Conservation (phyloP, 768 basidiomycete species). For the Kwoniella newhampshirensis region DNA sequence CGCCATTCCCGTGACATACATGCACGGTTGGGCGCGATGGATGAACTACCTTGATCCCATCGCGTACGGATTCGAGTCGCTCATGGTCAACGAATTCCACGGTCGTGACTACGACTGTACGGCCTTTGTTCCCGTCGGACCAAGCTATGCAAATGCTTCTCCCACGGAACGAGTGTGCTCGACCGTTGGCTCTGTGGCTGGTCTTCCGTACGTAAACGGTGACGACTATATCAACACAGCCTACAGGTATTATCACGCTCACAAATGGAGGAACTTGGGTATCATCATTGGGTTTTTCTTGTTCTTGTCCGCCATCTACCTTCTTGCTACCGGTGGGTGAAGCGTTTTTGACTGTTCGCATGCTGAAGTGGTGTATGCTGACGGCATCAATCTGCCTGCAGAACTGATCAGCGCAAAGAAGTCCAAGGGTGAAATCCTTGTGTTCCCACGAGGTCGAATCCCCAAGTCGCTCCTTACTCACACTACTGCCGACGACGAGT, state of each 20-base stretch:
- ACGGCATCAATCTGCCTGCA: conserved; percentile 8
- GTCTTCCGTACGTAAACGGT: conserved; percentile 46
- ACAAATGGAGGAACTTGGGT: conserved; percentile 44
- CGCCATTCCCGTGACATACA: conserved; percentile 51
- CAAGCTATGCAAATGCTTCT: conserved; percentile 34
- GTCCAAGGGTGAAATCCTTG: conserved; percentile 54
- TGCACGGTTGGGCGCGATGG: conserved; percentile 57
- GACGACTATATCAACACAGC: conserved; percentile 14
- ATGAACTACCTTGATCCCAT: conserved; percentile 72
- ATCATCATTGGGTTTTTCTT: conserved; percentile 47
- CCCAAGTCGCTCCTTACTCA: conserved; percentile 36
- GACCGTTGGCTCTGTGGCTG: conserved; percentile 43
- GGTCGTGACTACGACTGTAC: conserved; percentile 61
- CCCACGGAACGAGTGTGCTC: conserved; percentile 38
- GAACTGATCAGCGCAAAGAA: conserved; percentile 52
- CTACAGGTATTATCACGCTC: conserved; percentile 15
- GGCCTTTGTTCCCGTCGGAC: conserved; percentile 42
- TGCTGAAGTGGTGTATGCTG: not conserved
- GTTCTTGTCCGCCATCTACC: conserved; percentile 45
- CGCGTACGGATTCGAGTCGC: conserved; percentile 69
- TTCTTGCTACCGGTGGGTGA: conserved; percentile 42
- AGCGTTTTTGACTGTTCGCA: not conserved
- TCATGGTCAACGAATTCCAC: conserved; percentile 84
- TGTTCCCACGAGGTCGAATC: conserved; percentile 50
- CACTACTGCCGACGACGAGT: conserved; percentile 34